Evolutionary conservation across 2,329 filamentous ascomycete genomes (phyloP).

Genomic region (Colletotrichum sp.): DNA sequence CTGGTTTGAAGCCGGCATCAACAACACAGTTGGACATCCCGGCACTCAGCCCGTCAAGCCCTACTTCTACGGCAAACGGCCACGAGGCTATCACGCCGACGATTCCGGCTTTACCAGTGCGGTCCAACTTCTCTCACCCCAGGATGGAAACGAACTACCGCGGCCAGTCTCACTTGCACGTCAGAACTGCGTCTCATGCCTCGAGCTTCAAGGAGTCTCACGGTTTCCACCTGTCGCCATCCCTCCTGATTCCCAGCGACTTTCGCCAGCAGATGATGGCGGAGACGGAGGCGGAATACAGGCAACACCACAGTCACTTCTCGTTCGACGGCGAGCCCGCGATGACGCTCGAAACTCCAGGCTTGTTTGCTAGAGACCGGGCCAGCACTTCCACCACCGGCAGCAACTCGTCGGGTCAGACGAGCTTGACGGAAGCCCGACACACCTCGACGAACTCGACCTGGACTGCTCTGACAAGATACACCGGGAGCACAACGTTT

Average conservation of each 20-base stretch:
- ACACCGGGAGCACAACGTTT: conserved; percentile 57
- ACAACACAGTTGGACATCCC: conserved; percentile 44
- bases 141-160: conserved; percentile 37
- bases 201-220: conserved; percentile 65
- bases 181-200: conserved; percentile 49
- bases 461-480: conserved; percentile 57
- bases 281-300: conserved; percentile 21
- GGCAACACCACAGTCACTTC: conserved; percentile 35
- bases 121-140: conserved; percentile 59
- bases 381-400: conserved; percentile 61
- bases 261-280: conserved; percentile 57
- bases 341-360: conserved; percentile 35
- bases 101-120: conserved; percentile 34
- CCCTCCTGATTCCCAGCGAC: conserved; percentile 66
- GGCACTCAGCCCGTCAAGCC: conserved; percentile 54
- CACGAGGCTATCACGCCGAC: conserved; percentile 53
- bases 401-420: conserved; percentile 52
- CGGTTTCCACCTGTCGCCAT: conserved; percentile 64
- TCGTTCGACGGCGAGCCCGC: conserved; percentile 38
- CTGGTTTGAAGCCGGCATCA: conserved; percentile 12
- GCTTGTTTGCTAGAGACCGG: conserved; percentile 44
- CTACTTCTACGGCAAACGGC: conserved; percentile 42
- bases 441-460: conserved; percentile 60
- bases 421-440: conserved; percentile 53
- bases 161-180: conserved; percentile 33